Conservation (phyloP, 2,329 filamentous ascomycete species). For the Setomelanomma holmii region DNA sequence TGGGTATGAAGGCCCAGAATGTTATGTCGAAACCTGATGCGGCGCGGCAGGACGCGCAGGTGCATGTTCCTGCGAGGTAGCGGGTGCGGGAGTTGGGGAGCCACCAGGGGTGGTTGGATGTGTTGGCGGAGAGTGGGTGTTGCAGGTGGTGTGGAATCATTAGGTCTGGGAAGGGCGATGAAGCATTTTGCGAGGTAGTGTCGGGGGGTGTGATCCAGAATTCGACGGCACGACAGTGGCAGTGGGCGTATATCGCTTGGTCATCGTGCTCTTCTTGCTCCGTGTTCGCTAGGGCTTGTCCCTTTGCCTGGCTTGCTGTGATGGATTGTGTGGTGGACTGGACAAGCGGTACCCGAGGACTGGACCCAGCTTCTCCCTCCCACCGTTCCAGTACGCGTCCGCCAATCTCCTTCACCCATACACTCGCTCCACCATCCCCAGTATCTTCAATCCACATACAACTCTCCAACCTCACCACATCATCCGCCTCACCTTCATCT, state of each 20-base stretch:
- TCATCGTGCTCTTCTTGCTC: not conserved
- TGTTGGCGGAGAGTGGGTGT: constrained; percentile 12
- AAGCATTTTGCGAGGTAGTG: constrained; percentile 29
- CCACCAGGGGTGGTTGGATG: constrained; percentile 30
- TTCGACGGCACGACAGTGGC: constrained; percentile 57
- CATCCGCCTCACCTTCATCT: constrained; percentile 29
- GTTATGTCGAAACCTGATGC: constrained; percentile 53
- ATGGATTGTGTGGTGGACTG: too few relatives aligned
- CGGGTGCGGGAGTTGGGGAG: constrained; percentile 45
- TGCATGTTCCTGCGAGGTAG: constrained; percentile 51
- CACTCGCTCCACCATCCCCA: constrained; percentile 58
- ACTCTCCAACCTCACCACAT: constrained; percentile 38
- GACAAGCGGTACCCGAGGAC: too few relatives aligned
- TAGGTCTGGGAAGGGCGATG: constrained; percentile 53
- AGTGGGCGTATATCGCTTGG: constrained; percentile 47
- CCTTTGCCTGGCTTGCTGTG: too few relatives aligned
- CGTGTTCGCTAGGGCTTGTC: not conserved
- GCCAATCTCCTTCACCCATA: constrained; percentile 53
- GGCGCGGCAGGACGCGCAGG: constrained; percentile 56
- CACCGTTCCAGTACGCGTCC: constrained; percentile 29
- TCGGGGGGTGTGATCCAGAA: constrained; percentile 49
- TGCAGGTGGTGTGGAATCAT: constrained; percentile 25
- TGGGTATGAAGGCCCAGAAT: constrained; percentile 55
- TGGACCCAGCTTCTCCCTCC: constrained; percentile 25
- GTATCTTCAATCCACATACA: constrained; percentile 61